Evolutionary conservation across 306 rosid genomes (phyloP).

Genomic region (cucumber (Cucumis sativus)): Cucumber_9930_V3 NC_026656.2:19154001-19154500

Average conservation of each 20-base stretch:
- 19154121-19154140: neutral
- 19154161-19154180: slow-evolving; percentile 1
- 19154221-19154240: neutral
- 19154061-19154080: no score
- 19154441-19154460: neutral
- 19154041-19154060: neutral
- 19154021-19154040: slow-evolving; percentile 19
- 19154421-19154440: neutral
- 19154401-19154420: neutral
- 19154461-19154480: neutral
- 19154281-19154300: neutral
- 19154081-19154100: no score
- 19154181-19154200: neutral
- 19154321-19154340: neutral
- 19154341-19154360: neutral
- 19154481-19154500: neutral
- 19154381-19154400: neutral
- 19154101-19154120: neutral
- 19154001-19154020: slow-evolving; percentile 96
- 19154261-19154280: neutral
- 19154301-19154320: neutral
- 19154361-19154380: neutral
- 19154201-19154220: neutral
- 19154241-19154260: neutral
- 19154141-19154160: neutral